Percentiles rank a stretch among this genome's conserved stretches.
Evolutionary conservation across 441 rosid species (phyloP).

Genomic region (Euphorbia corollata): DNA sequence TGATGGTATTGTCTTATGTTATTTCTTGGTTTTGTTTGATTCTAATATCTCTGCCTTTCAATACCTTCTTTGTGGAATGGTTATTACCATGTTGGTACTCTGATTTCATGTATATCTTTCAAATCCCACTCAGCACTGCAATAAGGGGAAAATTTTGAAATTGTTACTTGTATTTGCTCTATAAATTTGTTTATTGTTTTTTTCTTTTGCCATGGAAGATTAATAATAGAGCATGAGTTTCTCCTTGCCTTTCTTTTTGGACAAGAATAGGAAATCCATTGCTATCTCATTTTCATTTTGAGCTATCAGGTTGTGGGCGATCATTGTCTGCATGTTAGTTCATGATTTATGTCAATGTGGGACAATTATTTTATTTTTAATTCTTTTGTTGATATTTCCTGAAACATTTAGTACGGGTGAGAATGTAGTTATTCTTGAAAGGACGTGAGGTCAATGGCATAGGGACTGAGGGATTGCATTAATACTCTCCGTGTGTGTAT

Average conservation of each 20-base stretch:
- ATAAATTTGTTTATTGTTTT: neutral
- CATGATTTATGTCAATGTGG: neutral
- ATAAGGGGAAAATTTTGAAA: neutral
- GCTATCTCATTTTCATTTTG: neutral
- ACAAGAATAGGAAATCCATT: neutral
- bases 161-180: neutral
- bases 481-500: neutral
- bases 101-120: neutral
- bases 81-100: neutral
- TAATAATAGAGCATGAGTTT: neutral
- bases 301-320: neutral
- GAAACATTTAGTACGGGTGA: neutral
- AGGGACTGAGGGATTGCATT: neutral
- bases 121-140: neutral
- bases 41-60: neutral
- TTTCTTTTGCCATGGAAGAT: neutral
- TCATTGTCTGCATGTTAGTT: neutral
- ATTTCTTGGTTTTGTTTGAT: neutral
- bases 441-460: neutral
- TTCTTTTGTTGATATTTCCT: neutral
- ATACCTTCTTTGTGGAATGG: neutral
- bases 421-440: conserved; percentile 1
- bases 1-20: conserved; percentile 24
- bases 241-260: neutral
- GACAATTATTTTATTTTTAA: neutral